Conservation (phyloP, 345 rosid species). For the Citrus maxima region DNA sequence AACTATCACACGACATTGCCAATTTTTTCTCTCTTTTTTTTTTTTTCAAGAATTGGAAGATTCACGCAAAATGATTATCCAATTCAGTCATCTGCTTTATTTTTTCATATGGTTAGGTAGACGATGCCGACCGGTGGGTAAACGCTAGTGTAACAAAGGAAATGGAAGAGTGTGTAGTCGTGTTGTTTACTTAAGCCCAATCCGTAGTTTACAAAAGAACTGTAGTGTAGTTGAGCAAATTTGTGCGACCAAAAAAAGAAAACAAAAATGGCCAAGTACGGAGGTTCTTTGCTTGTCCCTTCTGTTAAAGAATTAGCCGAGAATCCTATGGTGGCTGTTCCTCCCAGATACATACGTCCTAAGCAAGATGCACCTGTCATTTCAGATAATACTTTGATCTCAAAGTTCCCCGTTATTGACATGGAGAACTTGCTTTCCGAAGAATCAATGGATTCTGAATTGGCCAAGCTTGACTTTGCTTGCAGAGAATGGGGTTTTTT, state of each 20-base stretch:
- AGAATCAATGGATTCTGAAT: conserved; percentile 32
- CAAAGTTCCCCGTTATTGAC: conserved; percentile 40
- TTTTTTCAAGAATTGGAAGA: no score
- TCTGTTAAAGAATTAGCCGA: conserved; percentile 36
- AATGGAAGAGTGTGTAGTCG: no score
- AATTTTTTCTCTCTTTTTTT: no score
- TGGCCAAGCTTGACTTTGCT: conserved; percentile 36
- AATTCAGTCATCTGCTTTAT: no score
- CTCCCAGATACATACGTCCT: conserved; percentile 31
- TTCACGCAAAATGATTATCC: no score
- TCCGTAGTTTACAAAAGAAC: background rate
- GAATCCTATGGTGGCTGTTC: conserved; percentile 19
- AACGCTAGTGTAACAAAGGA: no score
- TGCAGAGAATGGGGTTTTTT: conserved; percentile 12
- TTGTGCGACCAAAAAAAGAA: background rate
- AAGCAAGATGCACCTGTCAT: conserved; percentile 15
- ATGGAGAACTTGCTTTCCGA: conserved; percentile 29
- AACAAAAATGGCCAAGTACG: background rate
- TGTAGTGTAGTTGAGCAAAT: background rate
- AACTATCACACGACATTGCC: no score
- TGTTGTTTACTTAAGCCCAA: no score
- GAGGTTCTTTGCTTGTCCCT: conserved; percentile 42
- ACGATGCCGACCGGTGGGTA: no score
- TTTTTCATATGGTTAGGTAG: no score
- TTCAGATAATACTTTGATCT: background rate